Base-by-base conservation (phyloP, 306 rosid species). In the Corylus americana region DNA sequence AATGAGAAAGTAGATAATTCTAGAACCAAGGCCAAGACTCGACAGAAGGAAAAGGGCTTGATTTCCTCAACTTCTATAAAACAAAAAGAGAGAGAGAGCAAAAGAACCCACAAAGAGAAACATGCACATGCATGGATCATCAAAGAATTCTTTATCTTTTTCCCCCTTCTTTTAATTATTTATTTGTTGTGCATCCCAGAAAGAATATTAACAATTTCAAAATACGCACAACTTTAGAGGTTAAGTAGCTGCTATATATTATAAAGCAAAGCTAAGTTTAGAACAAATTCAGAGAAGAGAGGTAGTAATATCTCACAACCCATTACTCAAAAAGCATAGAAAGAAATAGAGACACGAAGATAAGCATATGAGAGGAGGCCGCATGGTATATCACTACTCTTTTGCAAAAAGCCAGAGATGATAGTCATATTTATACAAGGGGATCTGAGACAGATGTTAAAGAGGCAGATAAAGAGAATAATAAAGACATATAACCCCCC, bases 401-500 rank as follows among this genome's bases (percentile, higher is more conserved):
- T 2, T 25, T 59, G 37, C 27, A 42, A 1, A 18, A 8, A 20
- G 29, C 4, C 25, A 5, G 1, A 0, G 77, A 2, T 7, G 73
- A 74, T 54, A 7, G 58, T 49, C 25, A 22, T 7, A 71, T 37
- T 75, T 71, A 81, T 59, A 75, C 44, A 70, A 76, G 45, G 51
- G 71, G 63, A 9, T 45, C 35, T 7, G 12, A 35, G 78, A 59
- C 76, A 73, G 76, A 51, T 49, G 63, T 27, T 44, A 71, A 67
- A 64, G 69, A 67, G 77, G 18, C 13, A 45, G 68, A 77, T 37
- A 16, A 29, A 55, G 74, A 6, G 22, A 25, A 29, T 11, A 20
- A 69, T 79, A 77, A 82, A 79, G 77, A 35, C 63, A 70, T 11
- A 74, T 31, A 31, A 31, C 35, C 35, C 35, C 35, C 35, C 35